Conservation (phyloP, 345 rosid genomes). For the Cardamine occulta region DNA sequence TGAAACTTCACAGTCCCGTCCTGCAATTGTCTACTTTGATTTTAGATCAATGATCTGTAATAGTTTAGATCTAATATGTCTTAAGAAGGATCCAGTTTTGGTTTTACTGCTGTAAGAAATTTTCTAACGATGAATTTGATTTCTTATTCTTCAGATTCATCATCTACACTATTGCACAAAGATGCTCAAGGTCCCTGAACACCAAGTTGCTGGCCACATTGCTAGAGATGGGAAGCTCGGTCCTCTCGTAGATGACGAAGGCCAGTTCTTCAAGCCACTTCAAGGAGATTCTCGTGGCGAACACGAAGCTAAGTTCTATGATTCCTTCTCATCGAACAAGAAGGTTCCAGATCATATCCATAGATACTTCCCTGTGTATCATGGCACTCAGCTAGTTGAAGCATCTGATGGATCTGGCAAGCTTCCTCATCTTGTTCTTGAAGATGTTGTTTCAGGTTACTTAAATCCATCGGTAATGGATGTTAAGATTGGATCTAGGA, state of each 20-base stretch:
- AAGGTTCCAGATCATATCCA: constrained; percentile 65
- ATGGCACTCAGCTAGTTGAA: constrained; percentile 65
- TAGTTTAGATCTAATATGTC: not conserved
- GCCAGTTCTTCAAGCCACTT: constrained; percentile 86
- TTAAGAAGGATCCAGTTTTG: not conserved
- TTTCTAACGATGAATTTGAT: constrained; percentile 5
- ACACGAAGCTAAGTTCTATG: constrained; percentile 65
- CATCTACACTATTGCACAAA: constrained; percentile 4
- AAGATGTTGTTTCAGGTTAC: constrained; percentile 54
- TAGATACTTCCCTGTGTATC: constrained; percentile 61
- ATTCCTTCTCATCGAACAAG: constrained; percentile 56
- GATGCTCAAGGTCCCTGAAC: constrained; percentile 83
- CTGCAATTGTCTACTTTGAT: not conserved
- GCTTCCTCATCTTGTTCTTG: constrained; percentile 55
- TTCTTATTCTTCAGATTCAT: constrained; percentile 30
- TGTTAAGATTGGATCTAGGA: constrained; percentile 86
- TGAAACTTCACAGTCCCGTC: constrained; percentile 10
- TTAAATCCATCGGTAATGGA: constrained; percentile 69
- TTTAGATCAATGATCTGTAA: constrained; percentile 5
- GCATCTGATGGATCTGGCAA: constrained; percentile 87
- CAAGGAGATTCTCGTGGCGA: constrained; percentile 69
- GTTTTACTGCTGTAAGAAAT: not conserved
- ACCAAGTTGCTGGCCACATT: constrained; percentile 94
- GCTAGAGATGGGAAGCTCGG: constrained; percentile 64
- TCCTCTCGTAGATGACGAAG: constrained; percentile 72